Evolutionary conservation across 2,329 filamentous ascomycete species (phyloP).

Genomic region (Aspergillus udagawae): DNA sequence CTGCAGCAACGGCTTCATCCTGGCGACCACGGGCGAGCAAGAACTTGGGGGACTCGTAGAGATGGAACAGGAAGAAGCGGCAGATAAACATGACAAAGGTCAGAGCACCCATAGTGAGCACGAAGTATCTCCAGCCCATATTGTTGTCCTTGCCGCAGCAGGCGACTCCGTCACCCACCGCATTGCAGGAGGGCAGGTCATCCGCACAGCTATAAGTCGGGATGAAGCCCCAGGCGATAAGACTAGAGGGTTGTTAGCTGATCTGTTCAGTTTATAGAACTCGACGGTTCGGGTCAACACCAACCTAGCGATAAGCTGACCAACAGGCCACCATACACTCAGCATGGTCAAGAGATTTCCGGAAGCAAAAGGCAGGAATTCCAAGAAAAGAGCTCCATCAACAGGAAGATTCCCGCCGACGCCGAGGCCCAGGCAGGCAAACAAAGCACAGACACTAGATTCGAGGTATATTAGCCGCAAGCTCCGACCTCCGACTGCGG

Average conservation of each 20-base stretch:
- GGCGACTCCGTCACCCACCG: conserved; percentile 22
- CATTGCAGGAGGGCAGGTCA: conserved; percentile 28
- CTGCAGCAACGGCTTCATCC: conserved; percentile 71
- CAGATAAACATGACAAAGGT: conserved; percentile 74
- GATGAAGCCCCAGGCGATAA: conserved; percentile 71
- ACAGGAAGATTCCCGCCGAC: conserved; percentile 75
- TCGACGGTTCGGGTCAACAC: conserved; percentile 1
- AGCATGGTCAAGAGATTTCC: conserved; percentile 71
- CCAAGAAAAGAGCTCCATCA: conserved; percentile 76
- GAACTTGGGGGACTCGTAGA: conserved; percentile 84
- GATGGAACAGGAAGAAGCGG: conserved; percentile 74
- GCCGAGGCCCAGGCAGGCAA: conserved; percentile 61
- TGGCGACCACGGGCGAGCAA: conserved; percentile 73
- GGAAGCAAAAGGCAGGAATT: conserved; percentile 74
- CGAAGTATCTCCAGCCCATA: conserved; percentile 71
- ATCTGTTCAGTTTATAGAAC: neutral
- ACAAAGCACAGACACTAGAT: conserved; percentile 53
- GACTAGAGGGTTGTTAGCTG: conserved; percentile 13
- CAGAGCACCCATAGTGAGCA: conserved; percentile 65
- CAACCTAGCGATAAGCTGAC: conserved; percentile 63
- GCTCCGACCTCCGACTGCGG: conserved; percentile 1
- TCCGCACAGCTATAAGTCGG: conserved; percentile 57
- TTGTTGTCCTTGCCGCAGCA: conserved; percentile 53
- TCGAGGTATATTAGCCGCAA: neutral
- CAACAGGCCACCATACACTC: conserved; percentile 84